Evolutionary conservation across 2,329 filamentous ascomycete species (phyloP), one percentile per base, ranked within the genome.

Genomic region (Epichloe hybrida): DNA sequence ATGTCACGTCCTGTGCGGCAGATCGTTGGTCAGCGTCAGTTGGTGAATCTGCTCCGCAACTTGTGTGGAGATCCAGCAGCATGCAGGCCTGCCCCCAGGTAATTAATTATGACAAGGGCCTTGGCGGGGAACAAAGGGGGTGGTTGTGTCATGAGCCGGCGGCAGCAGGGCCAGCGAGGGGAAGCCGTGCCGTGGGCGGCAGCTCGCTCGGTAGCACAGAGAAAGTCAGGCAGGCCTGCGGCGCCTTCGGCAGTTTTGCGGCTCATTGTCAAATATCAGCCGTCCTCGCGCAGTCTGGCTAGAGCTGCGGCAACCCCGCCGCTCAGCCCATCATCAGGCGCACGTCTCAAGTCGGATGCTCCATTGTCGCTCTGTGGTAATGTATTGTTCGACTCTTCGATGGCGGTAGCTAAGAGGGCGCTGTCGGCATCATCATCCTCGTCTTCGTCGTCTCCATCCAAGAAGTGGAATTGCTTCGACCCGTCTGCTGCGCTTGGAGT

Each of bases 251-350:
- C 41, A 52, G 42, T 47, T 52, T 42, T 52, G 43, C 47, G 42
- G 51, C 50, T 43, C 21, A 46, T 49, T 48, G 23, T 20, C 21
- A 1, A 2, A 7, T 3, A 37, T 49, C 54, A 66, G 44, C 59
- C 61, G 13, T 56, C 57, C 50, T 80, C 68, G 50, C 79, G 69
- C 23, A 84, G 63, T 55, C 69, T 80, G 7, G 79, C 79, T 53
- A 84, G 60, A 15, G 81, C 81, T 35, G 77, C 78, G 44, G 80
- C 78, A 45, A 84, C 66, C 2, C 81, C 79, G 44, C 72, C 77
- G 53, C 72, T 73, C 5, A 84, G 64, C 35, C 72, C 64, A 5
- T 40, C 42, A 12, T 46, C 46, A 9, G 41, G 23, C n/a, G 50
- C 27, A 15, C 17, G 23, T 45, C 38, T 45, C 53, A 48, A 31